Percentiles rank a stretch among this genome's conserved stretches.
Evolutionary conservation across 441 rosid genomes (phyloP).

Genomic region (Pelargonium fulgidum): DNA sequence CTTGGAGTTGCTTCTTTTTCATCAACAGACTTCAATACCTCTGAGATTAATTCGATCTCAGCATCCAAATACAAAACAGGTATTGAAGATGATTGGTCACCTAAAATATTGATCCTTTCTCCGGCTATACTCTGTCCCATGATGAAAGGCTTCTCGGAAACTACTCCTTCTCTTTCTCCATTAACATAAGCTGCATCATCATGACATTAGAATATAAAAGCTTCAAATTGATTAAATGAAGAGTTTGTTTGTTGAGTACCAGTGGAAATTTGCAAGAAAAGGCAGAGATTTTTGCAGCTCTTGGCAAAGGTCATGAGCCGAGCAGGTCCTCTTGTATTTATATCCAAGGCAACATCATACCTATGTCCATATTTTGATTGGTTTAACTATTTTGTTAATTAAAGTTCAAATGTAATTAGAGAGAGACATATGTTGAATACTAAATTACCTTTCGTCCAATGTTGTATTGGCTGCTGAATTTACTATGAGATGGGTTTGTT

Average conservation of each 20-base stretch:
- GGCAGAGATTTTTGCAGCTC: background rate
- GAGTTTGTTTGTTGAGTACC: background rate
- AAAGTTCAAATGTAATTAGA: too few relatives aligned
- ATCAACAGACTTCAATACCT: slow-evolving; percentile 8
- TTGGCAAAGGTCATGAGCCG: background rate
- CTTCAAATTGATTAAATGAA: background rate
- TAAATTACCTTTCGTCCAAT: background rate
- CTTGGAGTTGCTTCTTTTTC: slow-evolving; percentile 16
- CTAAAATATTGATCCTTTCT: background rate
- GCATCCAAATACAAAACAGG: slow-evolving; percentile 21
- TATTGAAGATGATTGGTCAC: background rate
- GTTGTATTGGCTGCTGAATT: background rate
- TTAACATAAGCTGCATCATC: slow-evolving; percentile 32
- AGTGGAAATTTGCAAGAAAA: slow-evolving; percentile 4
- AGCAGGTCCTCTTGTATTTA: background rate
- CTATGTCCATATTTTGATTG: background rate
- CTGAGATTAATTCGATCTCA: slow-evolving; percentile 31
- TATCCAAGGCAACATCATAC: background rate
- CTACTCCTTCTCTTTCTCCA: slow-evolving; percentile 27
- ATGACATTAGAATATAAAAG: background rate
- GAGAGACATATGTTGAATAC: background rate
- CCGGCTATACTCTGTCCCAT: slow-evolving; percentile 14
- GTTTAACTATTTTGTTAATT: too few relatives aligned
- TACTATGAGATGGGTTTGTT: background rate
- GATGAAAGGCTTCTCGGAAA: slow-evolving; percentile 28